Conservation (phyloP, 768 basidiomycete genomes). For the Punctularia strigosozonata region DNA sequence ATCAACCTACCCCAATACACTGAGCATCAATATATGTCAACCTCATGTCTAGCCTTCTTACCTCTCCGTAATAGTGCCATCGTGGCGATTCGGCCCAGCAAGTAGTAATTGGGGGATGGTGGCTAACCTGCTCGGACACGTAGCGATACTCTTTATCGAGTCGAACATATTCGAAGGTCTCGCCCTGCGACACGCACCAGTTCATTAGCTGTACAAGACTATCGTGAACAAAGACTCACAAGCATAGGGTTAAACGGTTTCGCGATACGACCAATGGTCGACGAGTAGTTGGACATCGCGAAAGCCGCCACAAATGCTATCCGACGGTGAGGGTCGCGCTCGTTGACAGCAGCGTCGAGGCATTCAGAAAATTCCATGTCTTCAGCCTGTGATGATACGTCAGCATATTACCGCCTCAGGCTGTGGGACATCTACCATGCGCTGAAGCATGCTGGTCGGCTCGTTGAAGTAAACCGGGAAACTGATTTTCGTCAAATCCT, state of each 20-base stretch:
- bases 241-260: slow-evolving; percentile 98
- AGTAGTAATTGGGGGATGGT: slow-evolving; percentile 94
- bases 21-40: slow-evolving; percentile 2
- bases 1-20: slow-evolving; percentile 49
- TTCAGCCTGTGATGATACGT: slow-evolving; percentile 43
- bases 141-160: slow-evolving; percentile 86
- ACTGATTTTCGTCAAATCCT: slow-evolving; percentile 91
- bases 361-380: slow-evolving; percentile 98
- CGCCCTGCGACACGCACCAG: slow-evolving; percentile 35
- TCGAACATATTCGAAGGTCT: slow-evolving; percentile 91
- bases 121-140: slow-evolving; percentile 92
- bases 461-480: slow-evolving; percentile 93
- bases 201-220: background rate
- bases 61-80: slow-evolving; percentile 90
- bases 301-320: slow-evolving; percentile 93
- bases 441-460: slow-evolving; percentile 92
- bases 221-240: slow-evolving; percentile 27
- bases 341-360: slow-evolving; percentile 72
- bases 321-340: slow-evolving; percentile 66
- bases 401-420: no score
- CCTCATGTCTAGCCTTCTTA: slow-evolving; percentile 12
- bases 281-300: slow-evolving; percentile 96
- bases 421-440: slow-evolving; percentile 81
- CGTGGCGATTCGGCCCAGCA: slow-evolving; percentile 86
- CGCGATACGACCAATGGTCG: slow-evolving; percentile 91